A percentile compares a stretch with the other conserved stretches of the same genome.
These are phyloP conservation scores for Wallemia hederae DNA, from an alignment of 1,284 basidiomycete species.

Conservation along the genomic window DNA sequence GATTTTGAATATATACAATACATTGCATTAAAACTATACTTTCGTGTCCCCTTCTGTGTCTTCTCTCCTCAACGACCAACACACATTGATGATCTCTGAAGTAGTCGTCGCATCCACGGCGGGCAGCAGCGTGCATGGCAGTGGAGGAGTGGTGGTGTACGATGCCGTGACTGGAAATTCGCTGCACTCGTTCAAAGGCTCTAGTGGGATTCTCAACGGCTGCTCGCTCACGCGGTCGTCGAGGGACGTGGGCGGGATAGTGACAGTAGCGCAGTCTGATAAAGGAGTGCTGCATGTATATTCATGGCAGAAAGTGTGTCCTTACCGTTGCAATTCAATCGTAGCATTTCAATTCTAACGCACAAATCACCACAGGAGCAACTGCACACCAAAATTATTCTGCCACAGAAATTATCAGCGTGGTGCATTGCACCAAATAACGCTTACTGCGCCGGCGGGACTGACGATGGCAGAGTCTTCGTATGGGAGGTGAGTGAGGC, in stretches of 20 bases:
- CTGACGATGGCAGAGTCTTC: constrained; percentile 59
- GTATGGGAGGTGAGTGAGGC: constrained; percentile 55
- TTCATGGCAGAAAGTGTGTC: constrained; percentile 43
- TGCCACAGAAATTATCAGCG: constrained; percentile 50
- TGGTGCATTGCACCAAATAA: constrained; percentile 43
- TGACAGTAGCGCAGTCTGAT: constrained; percentile 43
- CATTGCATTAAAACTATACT: too few species aligned
- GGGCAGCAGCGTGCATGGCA: background rate
- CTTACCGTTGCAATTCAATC: background rate
- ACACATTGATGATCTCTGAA: background rate
- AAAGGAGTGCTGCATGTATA: constrained; percentile 53
- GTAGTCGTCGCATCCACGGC: background rate
- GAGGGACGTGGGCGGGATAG: constrained; percentile 28
- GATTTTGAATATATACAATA: too few species aligned
- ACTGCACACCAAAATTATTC: constrained; percentile 49
- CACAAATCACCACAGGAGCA: constrained; percentile 32
- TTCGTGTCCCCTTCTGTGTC: background rate
- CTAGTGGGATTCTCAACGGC: background rate
- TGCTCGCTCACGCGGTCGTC: background rate
- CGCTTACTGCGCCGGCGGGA: constrained; percentile 56
- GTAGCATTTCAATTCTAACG: background rate
- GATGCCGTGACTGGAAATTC: background rate
- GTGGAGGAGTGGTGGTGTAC: background rate
- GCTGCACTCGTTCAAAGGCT: background rate
- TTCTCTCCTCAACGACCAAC: background rate